Base-by-base conservation (phyloP, 768 basidiomycete genomes). In the Heimioporus sp. region DNA sequence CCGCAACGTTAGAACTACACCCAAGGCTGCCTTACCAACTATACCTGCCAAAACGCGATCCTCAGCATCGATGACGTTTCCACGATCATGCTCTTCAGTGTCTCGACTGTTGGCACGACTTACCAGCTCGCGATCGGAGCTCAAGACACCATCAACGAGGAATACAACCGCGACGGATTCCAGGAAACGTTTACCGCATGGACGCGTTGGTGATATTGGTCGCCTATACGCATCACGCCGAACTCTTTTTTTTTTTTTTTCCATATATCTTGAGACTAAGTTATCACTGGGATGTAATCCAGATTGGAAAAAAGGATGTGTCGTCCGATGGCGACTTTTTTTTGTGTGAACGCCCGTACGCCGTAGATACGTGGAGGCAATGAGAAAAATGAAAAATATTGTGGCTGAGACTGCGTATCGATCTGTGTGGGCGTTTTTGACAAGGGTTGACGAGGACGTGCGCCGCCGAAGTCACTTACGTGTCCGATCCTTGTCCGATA, bases 51-150 rank as follows among this genome's bases (percentile, higher is more conserved):
- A 55, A 50, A 49, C 10, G 73, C 72, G 56, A 69, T 80, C 52
- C 51, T 76, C 62, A 68, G 71, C 58, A 68, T 80, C 41, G 76
- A 76, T 56, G 59, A 62, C 10, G 43, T 43, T 11, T 77, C 80
- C n/a, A 66, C 63, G 42, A 62, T 80, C 48, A 65, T 53, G 52
- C 65, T 80, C 24, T 79, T 73, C 64, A 73, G 74, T 40, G 53
- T 81, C n/a, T 75, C 80, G 15, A 81, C 80, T 1, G 70, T 79
- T 10, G 79, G 73, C 41, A 67, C 68, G 11, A 75, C 69, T 4
- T 71, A 72, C 56, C 71, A 73, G 63, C 67, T 81, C 39, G 71
- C 69, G 53, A 67, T 79, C 34, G 60, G 60, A 41, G 62, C 62
- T 24, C 53, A 63, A 30, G 68, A 61, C 10, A 57, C 77, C 40